phyloP scores from a whole-genome alignment of 148 eudicot species.

The Diospyros lotus region DNA sequence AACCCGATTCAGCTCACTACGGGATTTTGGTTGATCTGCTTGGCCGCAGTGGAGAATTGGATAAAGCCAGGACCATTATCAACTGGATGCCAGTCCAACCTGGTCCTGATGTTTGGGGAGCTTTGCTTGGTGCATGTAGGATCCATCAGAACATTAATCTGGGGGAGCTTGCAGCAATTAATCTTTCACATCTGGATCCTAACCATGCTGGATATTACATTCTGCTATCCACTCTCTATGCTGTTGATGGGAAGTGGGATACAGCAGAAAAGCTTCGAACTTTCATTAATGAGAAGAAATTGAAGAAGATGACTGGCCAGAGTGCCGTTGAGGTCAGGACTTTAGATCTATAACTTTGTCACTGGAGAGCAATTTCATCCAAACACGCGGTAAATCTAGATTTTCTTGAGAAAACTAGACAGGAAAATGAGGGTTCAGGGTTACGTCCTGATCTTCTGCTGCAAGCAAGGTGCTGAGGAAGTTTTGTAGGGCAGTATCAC shows the following conservation, averaged over 20 bases:
- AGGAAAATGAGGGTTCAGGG: not conserved
- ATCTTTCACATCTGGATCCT: conserved; percentile 18
- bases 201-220: conserved; percentile 26
- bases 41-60: conserved; percentile 36
- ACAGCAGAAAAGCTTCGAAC: conserved; percentile 22
- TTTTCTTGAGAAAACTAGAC: conserved; percentile 14
- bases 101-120: conserved; percentile 29
- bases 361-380: conserved; percentile 23
- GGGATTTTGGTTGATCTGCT: conserved; percentile 34
- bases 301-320: conserved; percentile 25
- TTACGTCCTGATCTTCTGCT: not conserved
- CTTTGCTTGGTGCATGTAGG: conserved; percentile 31
- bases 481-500: not conserved
- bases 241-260: conserved; percentile 31
- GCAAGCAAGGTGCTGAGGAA: not conserved
- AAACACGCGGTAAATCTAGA: conserved; percentile 11
- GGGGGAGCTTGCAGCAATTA: conserved; percentile 27
- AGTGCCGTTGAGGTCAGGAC: conserved; percentile 22
- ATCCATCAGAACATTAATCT: conserved; percentile 23
- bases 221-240: conserved; percentile 30
- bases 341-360: conserved; percentile 19
- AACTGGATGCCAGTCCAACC: conserved; percentile 14
- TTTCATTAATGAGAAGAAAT: conserved; percentile 11
- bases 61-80: conserved; percentile 24
- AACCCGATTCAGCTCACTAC: conserved; percentile 30